phyloP scores from a whole-genome alignment of 2,329 filamentous ascomycete genomes.

The Phymatotrichopsis omnivora region DNA sequence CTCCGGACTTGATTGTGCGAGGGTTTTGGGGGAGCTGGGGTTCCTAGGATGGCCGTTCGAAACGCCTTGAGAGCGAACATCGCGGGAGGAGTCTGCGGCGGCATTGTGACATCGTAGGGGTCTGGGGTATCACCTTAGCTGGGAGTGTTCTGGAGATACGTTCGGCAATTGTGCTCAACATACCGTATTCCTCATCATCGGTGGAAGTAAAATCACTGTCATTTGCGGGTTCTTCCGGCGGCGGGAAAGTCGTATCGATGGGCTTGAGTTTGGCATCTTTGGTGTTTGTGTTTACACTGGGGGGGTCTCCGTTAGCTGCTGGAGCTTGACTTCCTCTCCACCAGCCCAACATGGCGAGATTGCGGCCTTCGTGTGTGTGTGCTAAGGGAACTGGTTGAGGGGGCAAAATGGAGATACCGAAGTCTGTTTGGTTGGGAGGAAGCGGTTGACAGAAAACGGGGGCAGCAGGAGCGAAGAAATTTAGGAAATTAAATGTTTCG shows the following conservation, averaged over 20 bases:
- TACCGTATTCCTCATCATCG: constrained; percentile 21
- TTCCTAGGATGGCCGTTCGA: constrained; percentile 55
- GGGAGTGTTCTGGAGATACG: constrained; percentile 1
- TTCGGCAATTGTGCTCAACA: neutral
- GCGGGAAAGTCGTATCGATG: too few relatives aligned
- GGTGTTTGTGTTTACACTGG: constrained; percentile 5
- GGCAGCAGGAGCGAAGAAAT: constrained; percentile 21
- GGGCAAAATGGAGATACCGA: constrained; percentile 5
- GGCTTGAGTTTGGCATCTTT: too few relatives aligned
- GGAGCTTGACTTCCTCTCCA: constrained; percentile 20
- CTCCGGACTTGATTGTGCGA: constrained; percentile 22
- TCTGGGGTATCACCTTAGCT: constrained; percentile 8
- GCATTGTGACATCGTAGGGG: constrained; percentile 37
- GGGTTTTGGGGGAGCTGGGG: constrained; percentile 45
- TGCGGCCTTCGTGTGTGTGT: neutral
- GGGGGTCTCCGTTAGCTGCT: constrained; percentile 4
- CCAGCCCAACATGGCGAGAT: constrained; percentile 21
- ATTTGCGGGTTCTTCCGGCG: constrained; percentile 13
- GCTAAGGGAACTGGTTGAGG: constrained; percentile 2
- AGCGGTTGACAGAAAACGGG: constrained; percentile 15
- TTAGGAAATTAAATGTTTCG: too few relatives aligned
- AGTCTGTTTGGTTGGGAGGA: neutral
- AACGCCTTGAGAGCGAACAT: constrained; percentile 58
- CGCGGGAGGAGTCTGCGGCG: constrained; percentile 55
- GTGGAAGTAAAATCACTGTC: constrained; percentile 17